Evolutionary conservation across 257 asterid genomes (phyloP), one percentile per base, ranked within the genome.

Genomic region (Handroanthus guayacan): DNA sequence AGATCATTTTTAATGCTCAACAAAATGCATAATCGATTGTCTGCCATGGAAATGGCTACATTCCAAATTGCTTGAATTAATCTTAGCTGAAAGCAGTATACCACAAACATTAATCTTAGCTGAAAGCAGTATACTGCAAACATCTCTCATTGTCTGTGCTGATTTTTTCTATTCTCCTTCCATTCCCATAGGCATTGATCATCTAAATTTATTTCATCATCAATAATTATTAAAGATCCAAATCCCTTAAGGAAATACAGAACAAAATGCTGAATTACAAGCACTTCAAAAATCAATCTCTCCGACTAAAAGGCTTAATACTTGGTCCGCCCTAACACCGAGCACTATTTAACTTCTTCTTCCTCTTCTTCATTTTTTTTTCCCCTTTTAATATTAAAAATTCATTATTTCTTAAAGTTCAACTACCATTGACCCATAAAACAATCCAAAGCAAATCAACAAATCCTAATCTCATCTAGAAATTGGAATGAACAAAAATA

Each of bases 141-240:
- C 41, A 63, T 64, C 56, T 47, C 68, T 39, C 14, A 64, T 47
- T 13, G 43, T 37, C 12, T 25, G 9, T 38, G 55, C 38, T 5
- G 7, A 41, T 5, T 41, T 7, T 36, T 47, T 62, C 10, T 16
- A 50, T 63, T 36, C 66, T 48, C 61, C 55, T 20, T 75, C 65
- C 47, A 5, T 34, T 17, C 34, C 36, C 78, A 78, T 50, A 9
- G 69, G 56, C 78, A 56, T 72, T 25, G 75, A 56, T 72, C 70
- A 56, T 39, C 67, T 45, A 16, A 20, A 64, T 55, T 43, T 45
- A 54, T 65, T 52, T 72, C 61, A 66, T 67, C 79, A 72, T 6
- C 34, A 54, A 20, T 65, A 71, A 51, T 31, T 37, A 58, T 5
- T 50, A 20, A 20, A 10, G 16, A 5, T 43, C 1, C 36, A 5